phyloP scores from a whole-genome alignment of 1,284 basidiomycete species.

The Wallemia hederae region DNA sequence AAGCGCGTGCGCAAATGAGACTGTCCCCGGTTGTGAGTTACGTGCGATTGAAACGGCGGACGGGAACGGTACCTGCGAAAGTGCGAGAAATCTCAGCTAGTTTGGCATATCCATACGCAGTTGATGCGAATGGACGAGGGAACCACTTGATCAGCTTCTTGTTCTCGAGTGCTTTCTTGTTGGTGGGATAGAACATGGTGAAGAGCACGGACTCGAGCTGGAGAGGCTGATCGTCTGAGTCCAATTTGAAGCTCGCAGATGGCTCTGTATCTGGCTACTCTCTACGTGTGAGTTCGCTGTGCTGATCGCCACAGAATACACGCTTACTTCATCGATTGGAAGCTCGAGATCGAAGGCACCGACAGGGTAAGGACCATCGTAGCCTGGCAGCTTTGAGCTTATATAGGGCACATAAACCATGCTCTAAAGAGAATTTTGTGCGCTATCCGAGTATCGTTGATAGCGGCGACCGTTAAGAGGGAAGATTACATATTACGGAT shows the following conservation, averaged over 20 bases:
- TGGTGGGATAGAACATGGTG: background rate
- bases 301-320: no score
- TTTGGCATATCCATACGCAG: background rate
- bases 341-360: background rate
- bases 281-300: background rate
- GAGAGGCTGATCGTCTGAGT: background rate
- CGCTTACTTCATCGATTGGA: background rate
- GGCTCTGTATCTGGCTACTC: background rate
- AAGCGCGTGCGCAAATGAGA: background rate
- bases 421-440: no score
- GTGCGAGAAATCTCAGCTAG: background rate
- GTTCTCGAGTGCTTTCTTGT: background rate
- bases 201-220: background rate
- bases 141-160: background rate
- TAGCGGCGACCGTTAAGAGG: background rate
- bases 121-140: background rate
- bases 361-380: background rate
- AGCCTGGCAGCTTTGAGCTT: background rate
- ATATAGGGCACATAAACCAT: slow-evolving; percentile 1
- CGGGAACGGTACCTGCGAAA: background rate
- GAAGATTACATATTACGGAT: no score
- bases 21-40: background rate
- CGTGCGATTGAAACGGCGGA: background rate
- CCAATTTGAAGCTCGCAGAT: background rate
- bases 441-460: no score